Evolutionary conservation across 2,329 filamentous ascomycete species (phyloP), one percentile per base, ranked within the genome.

Genomic region (Diaporthe humulicola): DNA sequence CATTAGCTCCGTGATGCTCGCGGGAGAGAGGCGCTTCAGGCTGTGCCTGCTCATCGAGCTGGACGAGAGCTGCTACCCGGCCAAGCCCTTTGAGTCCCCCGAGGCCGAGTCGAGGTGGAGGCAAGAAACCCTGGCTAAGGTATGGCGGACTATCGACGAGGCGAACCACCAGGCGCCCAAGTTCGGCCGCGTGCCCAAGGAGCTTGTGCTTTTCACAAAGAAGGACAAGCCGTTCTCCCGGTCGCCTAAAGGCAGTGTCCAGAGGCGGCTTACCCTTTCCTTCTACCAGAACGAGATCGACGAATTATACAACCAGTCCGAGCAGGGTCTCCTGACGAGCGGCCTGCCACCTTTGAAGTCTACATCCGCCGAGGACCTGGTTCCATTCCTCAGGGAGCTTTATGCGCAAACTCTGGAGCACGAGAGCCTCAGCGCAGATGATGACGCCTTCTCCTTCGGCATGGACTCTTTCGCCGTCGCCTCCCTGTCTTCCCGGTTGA

Each of bases 71-170:
- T 66, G 57, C 69, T 71, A 72, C 33, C 69, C 67, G 2, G 33
- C 0, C 8, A 38, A 64, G 38, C 56, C 54, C 0, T 71, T 67
- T 14, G 38, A 60, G 67, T 74, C 73, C 9, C 33, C 40, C 8
- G n/a, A 66, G 57, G 36, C 61, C 22, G 73, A 71, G 57, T 48
- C 38, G n/a, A 45, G 58, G 40, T 73, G 70, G 64, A 58, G 66
- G 30, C 54, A 75, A 6, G 14, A 52, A 52, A 30, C 64, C 15
- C 28, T 73, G 36, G 67, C 54, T 12, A 57, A 30, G 30, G 5
- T 76, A 10, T 76, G 75, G 75, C 66, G 73, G 2, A 38, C 64
- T 4, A 70, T 76, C 30, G 75, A 76, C 52, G 54, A 70, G 52
- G 70, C 75, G 8, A 76, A 76, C 38, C 56, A 71, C 56, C 9